Conservation (phyloP, 2,329 filamentous ascomycete genomes). For the Penicillium sp. region DNA sequence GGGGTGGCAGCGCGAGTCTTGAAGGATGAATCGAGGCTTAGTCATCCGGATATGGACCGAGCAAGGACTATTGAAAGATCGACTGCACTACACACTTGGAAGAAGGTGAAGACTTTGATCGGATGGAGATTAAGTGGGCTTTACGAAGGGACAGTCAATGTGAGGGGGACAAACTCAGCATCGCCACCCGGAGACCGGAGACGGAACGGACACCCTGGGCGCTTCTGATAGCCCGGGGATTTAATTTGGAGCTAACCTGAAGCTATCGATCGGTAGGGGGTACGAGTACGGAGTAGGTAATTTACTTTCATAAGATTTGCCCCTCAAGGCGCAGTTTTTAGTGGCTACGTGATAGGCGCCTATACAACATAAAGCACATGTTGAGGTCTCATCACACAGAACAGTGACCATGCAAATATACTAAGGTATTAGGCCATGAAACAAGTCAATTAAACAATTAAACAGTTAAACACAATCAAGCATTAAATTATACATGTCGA, state of each 20-base stretch:
- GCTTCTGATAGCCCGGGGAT: background rate
- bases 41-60: slow-evolving; percentile 2
- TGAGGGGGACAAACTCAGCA: slow-evolving; percentile 1
- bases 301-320: background rate
- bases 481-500: no score
- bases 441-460: background rate
- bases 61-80: slow-evolving; percentile 2
- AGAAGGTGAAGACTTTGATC: background rate
- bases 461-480: background rate
- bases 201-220: slow-evolving; percentile 3
- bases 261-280: background rate
- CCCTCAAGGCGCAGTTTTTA: slow-evolving; percentile 1
- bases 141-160: background rate
- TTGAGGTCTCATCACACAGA: background rate
- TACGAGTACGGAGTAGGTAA: background rate
- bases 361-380: background rate
- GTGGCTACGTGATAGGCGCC: background rate
- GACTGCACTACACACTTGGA: slow-evolving; percentile 1
- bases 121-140: background rate
- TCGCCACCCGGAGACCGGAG: slow-evolving; percentile 6
- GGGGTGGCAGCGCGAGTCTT: background rate
- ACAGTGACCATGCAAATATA: background rate
- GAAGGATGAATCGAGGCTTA: background rate
- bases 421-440: background rate
- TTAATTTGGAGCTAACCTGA: slow-evolving; percentile 3